Evolutionary conservation across 352 stramenopile genomes (phyloP).

Genomic region (Phytophthora macrochlamydospora): DNA sequence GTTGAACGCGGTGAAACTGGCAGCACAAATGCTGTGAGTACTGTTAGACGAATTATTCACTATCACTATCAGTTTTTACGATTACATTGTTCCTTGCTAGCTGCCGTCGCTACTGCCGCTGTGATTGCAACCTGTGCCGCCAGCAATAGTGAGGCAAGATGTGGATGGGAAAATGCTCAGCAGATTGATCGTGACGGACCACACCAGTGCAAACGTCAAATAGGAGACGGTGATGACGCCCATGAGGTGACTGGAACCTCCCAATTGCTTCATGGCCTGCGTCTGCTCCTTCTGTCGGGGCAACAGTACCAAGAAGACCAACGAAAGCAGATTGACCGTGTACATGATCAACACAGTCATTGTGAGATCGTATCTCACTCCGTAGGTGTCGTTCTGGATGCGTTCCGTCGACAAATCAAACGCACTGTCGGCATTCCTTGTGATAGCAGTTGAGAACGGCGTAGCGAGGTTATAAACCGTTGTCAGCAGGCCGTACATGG

Average conservation of each 20-base stretch:
- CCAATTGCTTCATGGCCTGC: constrained; percentile 62
- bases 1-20: constrained; percentile 14
- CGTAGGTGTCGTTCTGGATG: constrained; percentile 55
- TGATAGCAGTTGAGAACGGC: constrained; percentile 51
- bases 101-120: no score
- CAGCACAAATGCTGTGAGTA: no score
- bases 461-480: constrained; percentile 60
- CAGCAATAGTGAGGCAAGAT: constrained; percentile 52
- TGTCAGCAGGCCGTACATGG: constrained; percentile 67
- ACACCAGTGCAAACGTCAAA: constrained; percentile 47
- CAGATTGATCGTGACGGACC: constrained; percentile 55
- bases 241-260: constrained; percentile 60
- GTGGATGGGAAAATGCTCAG: constrained; percentile 64
- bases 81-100: no score
- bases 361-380: constrained; percentile 52
- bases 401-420: constrained; percentile 52
- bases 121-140: constrained; percentile 35
- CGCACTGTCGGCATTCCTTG: constrained; percentile 43
- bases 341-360: constrained; percentile 61
- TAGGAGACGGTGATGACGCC: constrained; percentile 48
- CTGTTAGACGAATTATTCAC: neutral
- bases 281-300: constrained; percentile 70
- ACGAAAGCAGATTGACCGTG: constrained; percentile 51
- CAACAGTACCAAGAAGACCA: constrained; percentile 54
- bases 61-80: neutral